Evolutionary conservation across 2,329 filamentous ascomycete species (phyloP), one percentile per base, ranked within the genome.

Genomic region (Hypoxylon sp.): DNA sequence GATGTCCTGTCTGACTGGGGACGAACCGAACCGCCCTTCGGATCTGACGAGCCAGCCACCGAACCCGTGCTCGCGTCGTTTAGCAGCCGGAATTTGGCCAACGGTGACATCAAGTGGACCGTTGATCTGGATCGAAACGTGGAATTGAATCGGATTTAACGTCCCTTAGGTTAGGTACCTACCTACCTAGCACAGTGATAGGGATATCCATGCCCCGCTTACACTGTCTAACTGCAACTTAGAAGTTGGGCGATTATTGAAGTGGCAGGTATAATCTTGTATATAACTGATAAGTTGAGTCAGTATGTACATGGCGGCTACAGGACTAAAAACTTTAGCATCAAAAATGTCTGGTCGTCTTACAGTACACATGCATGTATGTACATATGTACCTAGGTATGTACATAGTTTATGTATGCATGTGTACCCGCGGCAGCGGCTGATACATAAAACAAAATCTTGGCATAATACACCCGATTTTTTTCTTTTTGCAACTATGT

Each of bases 71-170:
- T 38, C 36, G 36, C 36, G 36, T 38, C 36, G 16, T 40, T 20
- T 20, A 14, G 36, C 16, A 40, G 16, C 36, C 8, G 18, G 36
- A 9, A 40, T 40, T 40, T 40, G 36, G 20, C 36, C 36, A 18
- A 40, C 42, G 26, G 65, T 68, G 61, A 65, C 58, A 65, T 68
- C 64, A 67, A 59, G 60, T 64, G 59, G 64, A 57, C 53, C 55
- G 20, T 56, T 57, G 59, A 64, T 64, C 60, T 57, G 4, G 46
- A 63, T 60, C 44, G 50, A 60, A 60, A 57, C 50, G 42, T 56
- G 30, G 18, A 44, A 53, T 52, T 55, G 11, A 59, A 61, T 56
- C 55, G 38, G 38, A 64, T 57, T 64, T 60, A 38, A 60, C 49
- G 30, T 53, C 53, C 42, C 57, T n/a, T n/a, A n/a, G n/a, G n/a